Evolutionary conservation across 1,284 basidiomycete species (phyloP), one percentile per base, ranked within the genome.

Genomic region (Phaffia rhodozyma): DNA sequence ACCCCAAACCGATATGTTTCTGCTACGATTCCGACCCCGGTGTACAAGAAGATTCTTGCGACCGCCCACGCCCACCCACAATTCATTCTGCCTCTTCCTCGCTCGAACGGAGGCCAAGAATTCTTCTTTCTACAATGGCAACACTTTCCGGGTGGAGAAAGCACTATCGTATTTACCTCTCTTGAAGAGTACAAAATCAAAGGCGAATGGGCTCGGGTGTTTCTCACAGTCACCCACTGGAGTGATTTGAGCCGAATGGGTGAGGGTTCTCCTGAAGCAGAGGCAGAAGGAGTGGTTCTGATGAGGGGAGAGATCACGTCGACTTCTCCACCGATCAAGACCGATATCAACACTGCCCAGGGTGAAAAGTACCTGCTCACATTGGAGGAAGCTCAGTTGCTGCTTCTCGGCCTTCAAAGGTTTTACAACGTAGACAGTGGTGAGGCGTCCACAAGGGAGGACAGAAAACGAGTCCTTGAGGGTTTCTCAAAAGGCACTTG

Each of bases 181-280:
- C 80, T 97, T 58, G 87, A 89, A 69, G 94, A 97, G 77, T 98
- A 91, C 82, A 96, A 97, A 76, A 78, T 85, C 64, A 84, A 88
- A 38, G 82, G 83, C 67, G 82, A 87, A 55, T 97, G 87, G 76
- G 90, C 94, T 3, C 92, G 91, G 48, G 93, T 94, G 0, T 87
- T 89, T 71, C 80, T 99, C 30, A 87, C 90, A 47, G 73, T 97
- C 56, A 96, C 94, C 6, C 84, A 91, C 74, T 97, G 97, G 76
- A 87, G 93, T 50, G 94, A 98, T 72, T 77, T 98, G 7, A 47
- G 55, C 32, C 34, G 11, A 3, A 3, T 27, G 27, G 25, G 43
- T 23, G 52, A 55, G 13, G 29, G 13, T 7, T 43, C 38, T 20
- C 29, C 54, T 0, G 58, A 60, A n/a, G 38, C 30, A 7, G 23